Evolutionary conservation across 148 eudicot genomes (phyloP).

Genomic region (Polygonum maritimum): DNA sequence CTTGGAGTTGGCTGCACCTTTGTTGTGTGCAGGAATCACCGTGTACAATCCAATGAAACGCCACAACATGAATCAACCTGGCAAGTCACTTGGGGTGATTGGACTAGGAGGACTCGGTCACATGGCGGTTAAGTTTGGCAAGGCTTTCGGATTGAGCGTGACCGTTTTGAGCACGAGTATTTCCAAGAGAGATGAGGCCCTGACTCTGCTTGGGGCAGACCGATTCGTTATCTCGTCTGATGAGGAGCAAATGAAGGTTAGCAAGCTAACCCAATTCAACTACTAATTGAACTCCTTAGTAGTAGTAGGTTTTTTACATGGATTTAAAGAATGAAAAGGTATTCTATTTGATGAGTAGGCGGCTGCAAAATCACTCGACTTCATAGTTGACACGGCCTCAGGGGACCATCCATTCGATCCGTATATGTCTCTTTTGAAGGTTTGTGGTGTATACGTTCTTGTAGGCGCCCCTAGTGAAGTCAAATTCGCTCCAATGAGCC

Average conservation of each 20-base stretch:
- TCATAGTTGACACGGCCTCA: conserved; percentile 70
- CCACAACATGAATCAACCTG: conserved; percentile 27
- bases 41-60: conserved; percentile 33
- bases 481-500: conserved; percentile 49
- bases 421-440: conserved; percentile 55
- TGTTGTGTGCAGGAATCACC: conserved; percentile 42
- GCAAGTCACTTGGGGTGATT: conserved; percentile 32
- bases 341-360: conserved; percentile 23
- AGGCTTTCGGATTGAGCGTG: conserved; percentile 38
- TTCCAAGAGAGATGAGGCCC: conserved; percentile 35
- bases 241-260: conserved; percentile 11
- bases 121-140: conserved; percentile 44
- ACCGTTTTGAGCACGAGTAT: conserved; percentile 42
- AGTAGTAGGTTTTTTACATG: background rate
- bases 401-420: conserved; percentile 70
- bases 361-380: conserved; percentile 47
- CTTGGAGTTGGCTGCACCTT: conserved; percentile 32
- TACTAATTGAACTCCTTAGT: background rate
- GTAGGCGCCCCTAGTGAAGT: conserved; percentile 67
- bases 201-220: conserved; percentile 30
- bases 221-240: conserved; percentile 9
- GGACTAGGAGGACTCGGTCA: conserved; percentile 41
- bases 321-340: background rate
- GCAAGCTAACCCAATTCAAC: background rate
- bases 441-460: conserved; percentile 48